Percentiles rank a stretch among this genome's conserved stretches.
Conservation (phyloP, 306 rosid genomes). For the Trichosanthes truncata region DNA sequence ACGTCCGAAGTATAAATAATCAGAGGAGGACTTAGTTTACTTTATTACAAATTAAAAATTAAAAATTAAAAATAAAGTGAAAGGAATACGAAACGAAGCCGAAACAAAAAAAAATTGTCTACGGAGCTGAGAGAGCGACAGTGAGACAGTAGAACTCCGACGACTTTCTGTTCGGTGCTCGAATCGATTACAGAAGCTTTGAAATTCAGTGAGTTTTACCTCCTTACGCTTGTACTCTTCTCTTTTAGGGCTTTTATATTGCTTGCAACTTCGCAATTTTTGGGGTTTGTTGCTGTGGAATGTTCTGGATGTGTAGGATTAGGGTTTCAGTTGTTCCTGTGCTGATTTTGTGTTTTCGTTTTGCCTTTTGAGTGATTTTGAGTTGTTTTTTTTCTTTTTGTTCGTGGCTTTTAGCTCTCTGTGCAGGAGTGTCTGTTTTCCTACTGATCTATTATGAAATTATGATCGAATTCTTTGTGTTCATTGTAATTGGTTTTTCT, state of each 20-base stretch:
- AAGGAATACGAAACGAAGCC: neutral
- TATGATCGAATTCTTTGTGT: neutral
- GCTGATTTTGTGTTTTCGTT: neutral
- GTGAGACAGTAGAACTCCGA: slow-evolving; percentile 26
- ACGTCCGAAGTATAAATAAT: slow-evolving; percentile 46
- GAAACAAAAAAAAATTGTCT: neutral
- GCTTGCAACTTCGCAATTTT: neutral
- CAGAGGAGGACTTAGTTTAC: slow-evolving; percentile 14
- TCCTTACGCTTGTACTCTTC: slow-evolving; percentile 3
- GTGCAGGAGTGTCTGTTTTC: neutral
- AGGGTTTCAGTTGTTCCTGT: slow-evolving; percentile 36
- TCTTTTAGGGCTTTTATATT: neutral
- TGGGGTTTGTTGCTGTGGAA: neutral
- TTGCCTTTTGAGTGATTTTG: slow-evolving; percentile 7
- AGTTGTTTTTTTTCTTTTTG: neutral
- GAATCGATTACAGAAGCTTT: slow-evolving; percentile 11
- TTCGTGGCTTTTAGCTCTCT: neutral
- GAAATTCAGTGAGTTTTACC: slow-evolving; percentile 34
- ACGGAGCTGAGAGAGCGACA: slow-evolving; percentile 12
- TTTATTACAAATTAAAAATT: slow-evolving; percentile 1
- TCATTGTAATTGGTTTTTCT: neutral
- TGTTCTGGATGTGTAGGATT: slow-evolving; percentile 17
- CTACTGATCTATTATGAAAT: neutral
- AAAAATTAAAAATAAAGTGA: neutral
- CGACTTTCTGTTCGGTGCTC: slow-evolving; percentile 24